Evolutionary conservation across 1,284 basidiomycete genomes (phyloP), one percentile per base, ranked within the genome.

Genomic region (Cystobasidium pallidum): DNA sequence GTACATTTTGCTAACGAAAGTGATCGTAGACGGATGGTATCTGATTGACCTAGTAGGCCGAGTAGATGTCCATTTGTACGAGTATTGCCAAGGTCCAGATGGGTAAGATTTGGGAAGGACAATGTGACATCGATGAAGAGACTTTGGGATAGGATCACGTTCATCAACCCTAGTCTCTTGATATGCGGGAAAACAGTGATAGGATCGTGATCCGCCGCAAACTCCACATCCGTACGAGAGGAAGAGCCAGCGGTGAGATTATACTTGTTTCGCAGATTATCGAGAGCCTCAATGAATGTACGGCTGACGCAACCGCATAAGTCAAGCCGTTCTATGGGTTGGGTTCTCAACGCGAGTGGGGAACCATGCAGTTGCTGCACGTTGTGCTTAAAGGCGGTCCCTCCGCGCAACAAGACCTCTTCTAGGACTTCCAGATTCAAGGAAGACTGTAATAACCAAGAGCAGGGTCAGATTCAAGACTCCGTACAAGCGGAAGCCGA

Each of bases 231-330:
- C 17, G 51, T 45, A 43, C 36, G 45, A 41, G 7, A 45, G 43
- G 66, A 19, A 0, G 67, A n/a, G 7, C 21, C 7, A n/a, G 6
- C 63, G 7, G 58, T n/a, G 36, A 63, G 30, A 21, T 57, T 51
- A 34, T 58, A 81, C 80, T 51, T 64, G 13, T 32, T 13, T 19
- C 28, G 47, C 87, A 58, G 85, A 86, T 68, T 73, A 10, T 75
- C 68, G 19, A 77, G 59, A 19, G 66, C 75, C n/a, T 57, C 39
- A 17, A 73, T 86, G 84, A 74, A 93, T 92, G 79, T 55, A 19
- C 87, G 86, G 78, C 91, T 94, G 79, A 97, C 90, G 80, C 95
- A 98, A 76, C 94, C 94, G 24, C 94, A 97, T 65, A 98, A 83
- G 80, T 99, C 95, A 43, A 96, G 84, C 1, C 94, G 92, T 80